These are phyloP conservation scores for Paracoccidioides brasiliensis DNA, from an alignment of 2,329 filamentous ascomycete genomes.

Conservation along the genomic window DNA sequence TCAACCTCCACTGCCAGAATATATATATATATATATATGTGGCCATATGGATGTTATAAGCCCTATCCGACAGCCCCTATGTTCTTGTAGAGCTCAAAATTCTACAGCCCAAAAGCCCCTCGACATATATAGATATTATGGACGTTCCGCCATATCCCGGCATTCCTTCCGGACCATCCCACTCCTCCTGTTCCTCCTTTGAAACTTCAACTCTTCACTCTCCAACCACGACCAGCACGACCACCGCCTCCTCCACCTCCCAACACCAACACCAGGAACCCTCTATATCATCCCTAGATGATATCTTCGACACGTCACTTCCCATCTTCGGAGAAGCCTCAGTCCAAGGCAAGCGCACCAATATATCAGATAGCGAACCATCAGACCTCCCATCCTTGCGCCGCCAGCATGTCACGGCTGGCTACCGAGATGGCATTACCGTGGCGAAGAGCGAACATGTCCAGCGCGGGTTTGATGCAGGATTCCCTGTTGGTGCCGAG, in stretches of 20 bases:
- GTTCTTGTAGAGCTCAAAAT: no score
- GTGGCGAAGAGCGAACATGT: constrained; percentile 61
- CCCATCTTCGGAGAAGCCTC: neutral
- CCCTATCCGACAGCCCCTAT: no score
- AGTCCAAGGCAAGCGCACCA: neutral
- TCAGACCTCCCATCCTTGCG: constrained; percentile 66
- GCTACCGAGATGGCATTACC: constrained; percentile 80
- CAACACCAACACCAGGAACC: neutral
- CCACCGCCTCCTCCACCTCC: neutral
- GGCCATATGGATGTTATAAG: no score
- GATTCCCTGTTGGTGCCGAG: constrained; percentile 70
- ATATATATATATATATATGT: neutral
- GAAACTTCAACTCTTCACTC: neutral
- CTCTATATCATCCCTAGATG: constrained; percentile 19
- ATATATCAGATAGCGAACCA: constrained; percentile 22
- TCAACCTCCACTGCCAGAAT: neutral
- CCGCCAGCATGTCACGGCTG: constrained; percentile 65
- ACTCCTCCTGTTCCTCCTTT: neutral
- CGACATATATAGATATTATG: neutral
- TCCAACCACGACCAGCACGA: neutral
- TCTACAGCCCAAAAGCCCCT: neutral
- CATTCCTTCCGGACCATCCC: neutral
- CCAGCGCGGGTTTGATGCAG: constrained; percentile 83
- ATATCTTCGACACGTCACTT: constrained; percentile 32
- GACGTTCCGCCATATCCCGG: neutral